Percentiles rank a stretch among this genome's conserved stretches.
phyloP scores from a whole-genome alignment of 768 basidiomycete species.

The Trametes sanguinea region DNA sequence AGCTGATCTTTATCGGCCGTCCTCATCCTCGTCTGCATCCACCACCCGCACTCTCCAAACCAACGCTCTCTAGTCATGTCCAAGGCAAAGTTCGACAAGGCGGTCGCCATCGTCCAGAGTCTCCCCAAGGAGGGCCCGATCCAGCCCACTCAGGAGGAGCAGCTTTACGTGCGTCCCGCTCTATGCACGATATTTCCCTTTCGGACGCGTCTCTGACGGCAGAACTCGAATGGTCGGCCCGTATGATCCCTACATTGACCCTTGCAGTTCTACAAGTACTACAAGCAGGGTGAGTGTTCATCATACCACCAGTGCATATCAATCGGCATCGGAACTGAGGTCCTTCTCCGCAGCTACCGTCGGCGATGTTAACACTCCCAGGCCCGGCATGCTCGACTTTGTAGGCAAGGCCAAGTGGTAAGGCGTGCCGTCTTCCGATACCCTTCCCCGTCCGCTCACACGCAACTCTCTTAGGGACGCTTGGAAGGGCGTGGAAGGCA shows the following conservation, averaged over 20 bases:
- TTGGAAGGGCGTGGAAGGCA: conserved; percentile 76
- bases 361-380: conserved; percentile 66
- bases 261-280: conserved; percentile 86
- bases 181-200: conserved; percentile 11
- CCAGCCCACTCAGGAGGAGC: conserved; percentile 69
- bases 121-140: conserved; percentile 84
- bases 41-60: conserved; percentile 5
- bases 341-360: conserved; percentile 52
- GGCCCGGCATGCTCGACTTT: conserved; percentile 84
- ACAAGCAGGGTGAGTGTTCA: conserved; percentile 77
- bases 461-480: conserved; percentile 64
- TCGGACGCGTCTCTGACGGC: conserved; percentile 5
- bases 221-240: background rate
- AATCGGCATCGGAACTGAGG: conserved; percentile 3
- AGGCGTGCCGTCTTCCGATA: conserved; percentile 15
- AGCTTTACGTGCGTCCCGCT: conserved; percentile 69
- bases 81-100: conserved; percentile 73
- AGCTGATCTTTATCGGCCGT: conserved; percentile 17
- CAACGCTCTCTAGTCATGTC: conserved; percentile 51
- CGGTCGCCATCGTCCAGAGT: conserved; percentile 60
- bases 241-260: conserved; percentile 1
- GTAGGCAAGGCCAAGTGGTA: conserved; percentile 91
- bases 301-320: conserved; percentile 5
- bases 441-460: background rate
- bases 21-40: background rate